These are phyloP conservation scores for Hura crepitans DNA, from an alignment of 441 rosid species.

Conservation along the genomic window DNA sequence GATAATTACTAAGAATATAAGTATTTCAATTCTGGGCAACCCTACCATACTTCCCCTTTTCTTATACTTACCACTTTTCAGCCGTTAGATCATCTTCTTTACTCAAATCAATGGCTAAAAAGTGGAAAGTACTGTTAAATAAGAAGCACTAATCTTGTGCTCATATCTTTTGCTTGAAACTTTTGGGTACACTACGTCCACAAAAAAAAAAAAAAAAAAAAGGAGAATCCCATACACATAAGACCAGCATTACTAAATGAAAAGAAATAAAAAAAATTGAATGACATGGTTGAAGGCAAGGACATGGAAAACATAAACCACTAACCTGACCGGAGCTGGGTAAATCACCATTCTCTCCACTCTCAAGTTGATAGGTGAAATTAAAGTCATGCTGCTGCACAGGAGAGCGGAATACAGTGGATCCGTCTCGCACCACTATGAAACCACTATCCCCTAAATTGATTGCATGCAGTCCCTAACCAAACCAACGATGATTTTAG, in stretches of 20 bases:
- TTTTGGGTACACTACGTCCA: background rate
- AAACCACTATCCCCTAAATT: constrained; percentile 90
- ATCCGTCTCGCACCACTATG: constrained; percentile 85
- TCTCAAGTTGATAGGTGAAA: constrained; percentile 76
- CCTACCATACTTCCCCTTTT: too few species aligned
- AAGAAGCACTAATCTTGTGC: background rate
- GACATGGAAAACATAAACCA: background rate
- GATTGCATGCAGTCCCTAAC: constrained; percentile 61
- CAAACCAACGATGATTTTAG: constrained; percentile 1
- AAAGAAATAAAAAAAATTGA: background rate
- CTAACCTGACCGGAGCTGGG: constrained; percentile 70
- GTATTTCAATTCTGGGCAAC: background rate
- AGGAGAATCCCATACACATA: background rate
- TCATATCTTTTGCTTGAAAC: background rate
- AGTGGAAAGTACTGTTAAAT: too few species aligned
- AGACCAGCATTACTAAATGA: background rate
- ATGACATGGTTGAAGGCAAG: background rate
- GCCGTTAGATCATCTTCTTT: too few species aligned
- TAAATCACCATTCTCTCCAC: constrained; percentile 64
- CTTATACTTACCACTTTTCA: too few species aligned
- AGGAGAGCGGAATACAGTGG: constrained; percentile 72
- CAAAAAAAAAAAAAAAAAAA: background rate
- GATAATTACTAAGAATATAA: background rate
- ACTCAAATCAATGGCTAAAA: too few species aligned
- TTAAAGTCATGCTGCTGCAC: constrained; percentile 87